Base-by-base conservation (phyloP, 2,329 filamentous ascomycete species). In the Alternaria hordeiaustralica region DNA sequence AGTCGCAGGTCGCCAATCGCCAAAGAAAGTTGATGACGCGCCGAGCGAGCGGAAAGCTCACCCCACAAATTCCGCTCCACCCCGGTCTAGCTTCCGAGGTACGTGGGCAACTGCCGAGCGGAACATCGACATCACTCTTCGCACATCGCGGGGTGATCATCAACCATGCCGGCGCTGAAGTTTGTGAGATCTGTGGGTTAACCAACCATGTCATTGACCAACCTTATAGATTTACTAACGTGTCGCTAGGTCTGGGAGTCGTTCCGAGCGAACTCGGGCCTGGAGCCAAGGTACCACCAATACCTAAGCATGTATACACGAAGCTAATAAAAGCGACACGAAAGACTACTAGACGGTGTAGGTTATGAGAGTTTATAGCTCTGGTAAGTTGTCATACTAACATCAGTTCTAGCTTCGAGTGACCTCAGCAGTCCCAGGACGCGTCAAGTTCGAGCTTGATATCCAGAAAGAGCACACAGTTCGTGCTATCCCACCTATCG, bases 261-360 rank as follows among this genome's bases (percentile, higher is more conserved):
- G 2, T 97, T 97, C 80, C 88, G 92, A 83, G 87, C 88, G 69
- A 92, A 93, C 68, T 97, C 94, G 6, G 94, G 94, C 7, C 83
- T 98, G 20, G 95, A 97, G 80, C 93, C 93, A 78, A 92, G 92
- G 94, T 97, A 84, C 28, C 12, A 1, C 12, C 28, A 30, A 13
- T 6, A 30, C 28, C 28, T 30, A 30, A 30, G 28, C 1, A 30
- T 30, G 28, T 30, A 30, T 6, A 30, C 12, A 30, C 28, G 28
- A 30, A 30, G 12, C 28, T 30, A 7, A 30, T 30, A 30, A 7
- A 13, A 30, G 28, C 28, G 28, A 30, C 28, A 30, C 12, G 28
- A 30, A 30, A 30, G 28, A 30, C 28, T 30, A 30, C 28, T 30
- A 30, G 28, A 30, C 12, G 28, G 28, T 30, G 28, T 30, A 30